Evolutionary conservation across 78 protist species (phyloP).

Genomic region (Dictyostelium citrinum): DNA sequence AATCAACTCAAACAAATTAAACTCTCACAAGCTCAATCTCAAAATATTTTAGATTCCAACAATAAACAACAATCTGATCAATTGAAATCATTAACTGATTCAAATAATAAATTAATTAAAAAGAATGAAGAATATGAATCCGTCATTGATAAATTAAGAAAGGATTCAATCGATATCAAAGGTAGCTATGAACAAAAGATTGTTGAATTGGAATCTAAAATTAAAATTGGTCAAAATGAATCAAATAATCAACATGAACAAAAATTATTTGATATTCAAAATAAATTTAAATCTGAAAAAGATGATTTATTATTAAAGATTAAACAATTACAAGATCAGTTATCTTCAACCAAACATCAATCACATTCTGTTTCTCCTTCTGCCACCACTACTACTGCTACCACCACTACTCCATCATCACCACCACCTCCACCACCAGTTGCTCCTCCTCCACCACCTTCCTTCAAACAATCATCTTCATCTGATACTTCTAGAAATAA

Average conservation of each 20-base stretch:
- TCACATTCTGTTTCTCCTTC: not conserved
- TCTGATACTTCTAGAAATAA: not conserved
- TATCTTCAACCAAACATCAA: not conserved
- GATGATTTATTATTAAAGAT: not conserved
- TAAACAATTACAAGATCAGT: not conserved
- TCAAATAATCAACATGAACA: not conserved
- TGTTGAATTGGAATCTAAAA: not conserved
- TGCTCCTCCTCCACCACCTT: constrained; percentile 37
- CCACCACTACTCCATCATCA: not conserved
- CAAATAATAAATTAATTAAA: not conserved
- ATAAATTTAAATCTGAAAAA: not conserved
- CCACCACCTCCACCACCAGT: constrained; percentile 43
- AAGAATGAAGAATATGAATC: constrained; percentile 3
- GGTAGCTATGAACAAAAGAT: constrained; percentile 1
- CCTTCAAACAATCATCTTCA: not conserved
- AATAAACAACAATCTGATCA: constrained; percentile 29
- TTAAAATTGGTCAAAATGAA: not conserved
- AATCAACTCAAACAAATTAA: constrained; percentile 7
- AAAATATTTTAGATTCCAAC: not conserved
- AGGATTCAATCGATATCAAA: not conserved
- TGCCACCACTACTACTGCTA: not conserved
- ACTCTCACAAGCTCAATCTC: constrained; percentile 31
- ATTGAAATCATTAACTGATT: not conserved
- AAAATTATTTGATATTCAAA: not conserved
- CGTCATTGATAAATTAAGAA: not conserved